Conservation (phyloP, 1,284 basidiomycete species). For the Lignosus rhinocerotis region DNA sequence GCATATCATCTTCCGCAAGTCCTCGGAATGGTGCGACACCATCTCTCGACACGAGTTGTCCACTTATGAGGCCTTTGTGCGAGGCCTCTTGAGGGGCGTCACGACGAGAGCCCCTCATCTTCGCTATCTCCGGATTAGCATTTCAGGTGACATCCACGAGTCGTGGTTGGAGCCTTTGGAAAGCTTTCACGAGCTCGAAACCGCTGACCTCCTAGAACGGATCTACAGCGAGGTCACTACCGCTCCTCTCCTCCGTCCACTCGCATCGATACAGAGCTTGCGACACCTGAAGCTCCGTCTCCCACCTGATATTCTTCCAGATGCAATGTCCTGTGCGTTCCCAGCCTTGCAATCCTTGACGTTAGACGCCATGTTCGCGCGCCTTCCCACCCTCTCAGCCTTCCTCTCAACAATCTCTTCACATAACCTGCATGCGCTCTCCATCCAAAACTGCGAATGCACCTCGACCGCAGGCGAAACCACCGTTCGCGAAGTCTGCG, state of each 20-base stretch:
- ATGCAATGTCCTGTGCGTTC: slow-evolving; percentile 1
- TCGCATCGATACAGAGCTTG: slow-evolving; percentile 5
- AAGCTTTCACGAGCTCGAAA: slow-evolving; percentile 4
- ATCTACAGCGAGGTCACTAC: slow-evolving; percentile 1
- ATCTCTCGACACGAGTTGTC: background rate
- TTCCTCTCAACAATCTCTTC: slow-evolving; percentile 15
- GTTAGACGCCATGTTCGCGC: slow-evolving; percentile 15
- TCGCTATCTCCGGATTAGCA: slow-evolving; percentile 14
- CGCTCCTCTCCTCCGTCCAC: slow-evolving; percentile 1
- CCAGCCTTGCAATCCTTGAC: slow-evolving; percentile 13
- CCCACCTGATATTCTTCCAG: background rate
- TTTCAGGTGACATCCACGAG: slow-evolving; percentile 4
- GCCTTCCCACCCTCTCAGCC: slow-evolving; percentile 1
- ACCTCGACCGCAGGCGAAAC: background rate
- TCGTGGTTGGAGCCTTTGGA: slow-evolving; percentile 12
- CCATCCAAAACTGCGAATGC: slow-evolving; percentile 14
- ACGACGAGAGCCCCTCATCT: slow-evolving; percentile 3
- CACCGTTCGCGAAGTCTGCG: slow-evolving; percentile 9
- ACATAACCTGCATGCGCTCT: slow-evolving; percentile 1
- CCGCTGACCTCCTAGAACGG: slow-evolving; percentile 12
- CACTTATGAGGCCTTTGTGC: slow-evolving; percentile 5
- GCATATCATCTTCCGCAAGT: slow-evolving; percentile 11
- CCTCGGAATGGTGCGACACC: background rate
- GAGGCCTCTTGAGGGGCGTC: slow-evolving; percentile 5
- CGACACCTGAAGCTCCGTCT: slow-evolving; percentile 13